Conservation (phyloP, 768 basidiomycete species). For the Mycena rosella region DNA sequence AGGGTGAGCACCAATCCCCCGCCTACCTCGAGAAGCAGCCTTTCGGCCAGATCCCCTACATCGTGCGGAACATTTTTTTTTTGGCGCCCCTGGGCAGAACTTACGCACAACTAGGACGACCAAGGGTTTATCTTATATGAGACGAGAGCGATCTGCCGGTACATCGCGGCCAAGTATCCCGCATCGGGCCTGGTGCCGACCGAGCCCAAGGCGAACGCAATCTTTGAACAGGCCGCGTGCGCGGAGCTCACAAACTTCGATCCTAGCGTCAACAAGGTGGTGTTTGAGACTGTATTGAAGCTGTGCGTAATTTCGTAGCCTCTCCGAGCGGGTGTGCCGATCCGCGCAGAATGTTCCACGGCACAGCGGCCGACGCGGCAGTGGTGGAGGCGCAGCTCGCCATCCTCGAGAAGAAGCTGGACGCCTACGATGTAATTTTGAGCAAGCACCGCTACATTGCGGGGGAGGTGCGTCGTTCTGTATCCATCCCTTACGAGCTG, state of each 20-base stretch:
- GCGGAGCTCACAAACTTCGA: conserved; percentile 59
- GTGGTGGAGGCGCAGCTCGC: conserved; percentile 42
- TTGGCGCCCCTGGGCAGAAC: too few species aligned
- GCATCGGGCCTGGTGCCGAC: conserved; percentile 33
- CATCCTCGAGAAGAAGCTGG: conserved; percentile 56
- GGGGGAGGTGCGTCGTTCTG: conserved; percentile 55
- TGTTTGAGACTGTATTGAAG: conserved; percentile 60
- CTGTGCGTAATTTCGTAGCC: conserved; percentile 48
- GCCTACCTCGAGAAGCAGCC: too few species aligned
- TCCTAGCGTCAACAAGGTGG: conserved; percentile 54
- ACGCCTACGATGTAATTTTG: conserved; percentile 68
- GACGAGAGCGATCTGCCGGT: conserved; percentile 47
- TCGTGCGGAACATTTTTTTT: too few species aligned
- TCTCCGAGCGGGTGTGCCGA: not conserved
- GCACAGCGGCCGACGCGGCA: conserved; percentile 39
- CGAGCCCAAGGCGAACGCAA: not conserved
- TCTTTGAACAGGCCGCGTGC: conserved; percentile 12
- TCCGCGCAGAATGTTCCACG: conserved; percentile 21
- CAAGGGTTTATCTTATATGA: conserved; percentile 48
- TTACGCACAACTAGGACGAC: not conserved
- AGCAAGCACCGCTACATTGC: conserved; percentile 68
- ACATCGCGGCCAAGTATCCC: conserved; percentile 36
- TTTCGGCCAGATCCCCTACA: conserved; percentile 51
- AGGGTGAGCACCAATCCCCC: conserved; percentile 53
- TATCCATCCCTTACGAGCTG: not conserved